phyloP scores from a whole-genome alignment of 164 flowering plant genomes.

The Aristolochia fimbriata region DNA sequence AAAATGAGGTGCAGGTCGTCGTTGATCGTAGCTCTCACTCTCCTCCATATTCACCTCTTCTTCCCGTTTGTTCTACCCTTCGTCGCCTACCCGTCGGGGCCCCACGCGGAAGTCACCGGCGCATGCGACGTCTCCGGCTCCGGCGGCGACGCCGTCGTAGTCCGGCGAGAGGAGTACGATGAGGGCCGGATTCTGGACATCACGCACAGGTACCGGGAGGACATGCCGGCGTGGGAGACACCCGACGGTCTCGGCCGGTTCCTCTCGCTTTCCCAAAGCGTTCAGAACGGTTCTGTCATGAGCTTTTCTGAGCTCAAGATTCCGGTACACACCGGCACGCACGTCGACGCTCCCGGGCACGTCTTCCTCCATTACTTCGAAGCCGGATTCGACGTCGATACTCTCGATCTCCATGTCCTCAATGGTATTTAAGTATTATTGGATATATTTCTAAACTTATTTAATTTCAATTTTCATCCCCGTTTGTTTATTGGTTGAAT shows the following conservation, averaged over 20 bases:
- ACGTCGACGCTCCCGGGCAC: conserved; percentile 89
- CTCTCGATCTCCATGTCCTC: conserved; percentile 74
- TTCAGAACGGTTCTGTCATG: conserved; percentile 74
- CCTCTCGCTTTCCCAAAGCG: conserved; percentile 50
- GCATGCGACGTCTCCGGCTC: background rate
- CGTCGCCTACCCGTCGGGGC: too few relatives aligned
- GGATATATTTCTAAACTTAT: too few relatives aligned
- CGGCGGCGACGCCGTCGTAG: background rate
- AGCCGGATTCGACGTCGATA: conserved; percentile 87
- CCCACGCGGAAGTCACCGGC: too few relatives aligned
- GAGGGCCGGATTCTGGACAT: conserved; percentile 68
- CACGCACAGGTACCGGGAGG: conserved; percentile 38
- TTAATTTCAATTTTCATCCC: too few relatives aligned
- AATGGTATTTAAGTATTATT: conserved; percentile 49
- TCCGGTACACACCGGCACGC: conserved; percentile 75
- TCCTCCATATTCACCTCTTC: too few relatives aligned
- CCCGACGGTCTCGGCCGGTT: conserved; percentile 55
- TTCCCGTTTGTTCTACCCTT: too few relatives aligned
- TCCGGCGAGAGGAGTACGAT: conserved; percentile 47
- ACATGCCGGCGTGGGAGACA: conserved; percentile 47
- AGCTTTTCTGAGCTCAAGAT: conserved; percentile 70
- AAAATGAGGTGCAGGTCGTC: too few relatives aligned
- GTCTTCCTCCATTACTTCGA: conserved; percentile 67
- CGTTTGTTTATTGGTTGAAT: too few relatives aligned
- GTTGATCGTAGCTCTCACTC: too few relatives aligned